Evolutionary conservation across 2,329 filamentous ascomycete species (phyloP).

Genomic region (Corniculantispora saksenae): DNA sequence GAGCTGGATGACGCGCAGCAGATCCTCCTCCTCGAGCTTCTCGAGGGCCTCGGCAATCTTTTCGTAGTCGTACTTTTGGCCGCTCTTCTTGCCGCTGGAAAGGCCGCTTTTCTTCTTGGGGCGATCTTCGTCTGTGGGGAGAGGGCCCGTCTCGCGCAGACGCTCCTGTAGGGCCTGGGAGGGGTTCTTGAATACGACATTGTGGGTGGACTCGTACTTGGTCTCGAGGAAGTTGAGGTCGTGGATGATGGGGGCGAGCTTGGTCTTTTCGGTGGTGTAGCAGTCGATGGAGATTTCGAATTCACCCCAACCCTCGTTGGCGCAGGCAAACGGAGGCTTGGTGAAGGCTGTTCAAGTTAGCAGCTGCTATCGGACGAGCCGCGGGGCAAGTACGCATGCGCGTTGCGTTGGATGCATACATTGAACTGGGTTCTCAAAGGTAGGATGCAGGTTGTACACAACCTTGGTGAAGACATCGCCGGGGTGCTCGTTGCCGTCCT

Average conservation of each 20-base stretch:
- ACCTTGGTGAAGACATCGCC: constrained; percentile 90
- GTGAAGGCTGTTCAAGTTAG: constrained; percentile 59
- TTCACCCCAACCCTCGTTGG: constrained; percentile 97
- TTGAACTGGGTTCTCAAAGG: constrained; percentile 84
- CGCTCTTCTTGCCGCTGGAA: constrained; percentile 71
- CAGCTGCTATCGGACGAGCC: background rate
- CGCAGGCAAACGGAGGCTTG: constrained; percentile 82
- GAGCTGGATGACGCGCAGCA: constrained; percentile 94
- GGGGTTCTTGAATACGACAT: constrained; percentile 87
- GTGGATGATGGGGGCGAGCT: constrained; percentile 72
- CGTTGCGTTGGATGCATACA: constrained; percentile 57
- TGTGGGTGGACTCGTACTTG: constrained; percentile 80
- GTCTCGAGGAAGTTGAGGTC: constrained; percentile 88
- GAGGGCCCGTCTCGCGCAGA: constrained; percentile 80
- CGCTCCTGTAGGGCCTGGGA: constrained; percentile 79
- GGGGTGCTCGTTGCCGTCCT: constrained; percentile 79
- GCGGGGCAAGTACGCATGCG: background rate
- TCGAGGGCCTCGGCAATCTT: constrained; percentile 91
- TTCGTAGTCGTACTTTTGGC: constrained; percentile 79
- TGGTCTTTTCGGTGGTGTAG: constrained; percentile 82
- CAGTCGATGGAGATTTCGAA: constrained; percentile 92
- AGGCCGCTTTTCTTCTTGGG: constrained; percentile 59
- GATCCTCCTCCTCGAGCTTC: constrained; percentile 87
- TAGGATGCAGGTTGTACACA: constrained; percentile 89
- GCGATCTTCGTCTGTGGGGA: constrained; percentile 72